phyloP scores from a whole-genome alignment of 345 rosid species.

The Populus tremula region DNA sequence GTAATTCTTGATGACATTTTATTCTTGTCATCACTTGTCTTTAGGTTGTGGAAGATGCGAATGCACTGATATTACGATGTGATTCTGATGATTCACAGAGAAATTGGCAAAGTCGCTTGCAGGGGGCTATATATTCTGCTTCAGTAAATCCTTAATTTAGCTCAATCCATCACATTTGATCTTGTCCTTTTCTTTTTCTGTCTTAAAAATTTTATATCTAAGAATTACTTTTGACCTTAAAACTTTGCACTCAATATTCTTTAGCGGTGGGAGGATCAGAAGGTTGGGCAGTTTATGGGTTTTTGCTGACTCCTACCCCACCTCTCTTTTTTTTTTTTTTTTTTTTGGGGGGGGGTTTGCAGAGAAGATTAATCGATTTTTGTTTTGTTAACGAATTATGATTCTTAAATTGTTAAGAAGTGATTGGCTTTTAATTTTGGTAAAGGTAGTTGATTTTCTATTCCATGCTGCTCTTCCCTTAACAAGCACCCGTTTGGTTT shows the following conservation, averaged over 20 bases:
- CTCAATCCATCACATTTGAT: neutral
- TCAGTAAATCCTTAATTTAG: constrained; percentile 49
- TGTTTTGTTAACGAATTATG: neutral
- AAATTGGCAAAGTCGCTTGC: constrained; percentile 84
- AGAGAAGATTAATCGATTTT: no score
- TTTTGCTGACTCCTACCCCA: neutral
- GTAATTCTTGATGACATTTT: constrained; percentile 15
- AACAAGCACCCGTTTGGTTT: neutral
- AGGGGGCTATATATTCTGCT: constrained; percentile 80
- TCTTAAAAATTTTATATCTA: no score
- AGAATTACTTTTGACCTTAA: no score
- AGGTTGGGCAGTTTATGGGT: neutral
- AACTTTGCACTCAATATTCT: neutral
- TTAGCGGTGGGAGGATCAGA: neutral
- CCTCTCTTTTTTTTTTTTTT: neutral
- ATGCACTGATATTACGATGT: constrained; percentile 63
- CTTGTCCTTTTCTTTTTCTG: neutral
- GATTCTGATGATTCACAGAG: constrained; percentile 68
- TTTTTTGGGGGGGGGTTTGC: neutral
- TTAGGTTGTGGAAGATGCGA: constrained; percentile 82
- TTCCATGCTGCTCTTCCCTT: neutral
- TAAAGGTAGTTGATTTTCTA: neutral
- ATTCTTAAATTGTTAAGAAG: neutral
- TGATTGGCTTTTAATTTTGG: neutral
- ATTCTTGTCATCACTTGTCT: constrained; percentile 16